Evolutionary conservation across 345 rosid species (phyloP).

Genomic region (Psidium guajava): DNA sequence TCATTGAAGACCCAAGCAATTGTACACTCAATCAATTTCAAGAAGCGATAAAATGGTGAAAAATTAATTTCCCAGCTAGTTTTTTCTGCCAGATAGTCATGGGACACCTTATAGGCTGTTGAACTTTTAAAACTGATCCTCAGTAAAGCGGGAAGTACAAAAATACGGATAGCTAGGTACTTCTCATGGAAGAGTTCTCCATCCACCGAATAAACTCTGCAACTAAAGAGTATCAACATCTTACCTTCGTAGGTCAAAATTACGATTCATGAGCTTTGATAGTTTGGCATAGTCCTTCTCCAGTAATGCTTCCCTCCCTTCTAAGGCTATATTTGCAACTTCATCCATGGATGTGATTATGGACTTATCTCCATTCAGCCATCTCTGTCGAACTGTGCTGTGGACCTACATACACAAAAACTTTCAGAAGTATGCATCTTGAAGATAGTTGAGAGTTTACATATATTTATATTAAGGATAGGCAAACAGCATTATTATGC

Average conservation of each 20-base stretch:
- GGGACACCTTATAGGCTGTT: background rate
- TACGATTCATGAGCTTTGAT: conserved; percentile 62
- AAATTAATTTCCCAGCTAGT: background rate
- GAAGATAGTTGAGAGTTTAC: background rate
- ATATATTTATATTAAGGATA: background rate
- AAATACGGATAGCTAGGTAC: background rate
- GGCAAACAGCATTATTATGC: background rate
- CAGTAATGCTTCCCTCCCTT: conserved; percentile 55
- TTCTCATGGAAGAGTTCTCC: background rate
- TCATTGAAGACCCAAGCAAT: background rate
- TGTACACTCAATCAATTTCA: background rate
- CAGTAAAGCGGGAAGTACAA: background rate
- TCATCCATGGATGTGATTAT: conserved; percentile 59
- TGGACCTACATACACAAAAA: conserved; percentile 50
- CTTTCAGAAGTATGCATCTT: background rate
- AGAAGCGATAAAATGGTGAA: background rate
- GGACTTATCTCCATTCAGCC: conserved; percentile 81
- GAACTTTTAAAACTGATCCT: background rate
- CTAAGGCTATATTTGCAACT: conserved; percentile 56
- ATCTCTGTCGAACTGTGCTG: conserved; percentile 69
- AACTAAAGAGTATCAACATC: background rate
- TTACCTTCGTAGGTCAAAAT: conserved; percentile 84
- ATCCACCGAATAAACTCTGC: background rate
- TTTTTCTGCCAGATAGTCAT: background rate
- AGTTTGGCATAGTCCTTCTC: conserved; percentile 57